Base-by-base conservation (phyloP, 257 asterid genomes). In the Apocynum venetum region DNA sequence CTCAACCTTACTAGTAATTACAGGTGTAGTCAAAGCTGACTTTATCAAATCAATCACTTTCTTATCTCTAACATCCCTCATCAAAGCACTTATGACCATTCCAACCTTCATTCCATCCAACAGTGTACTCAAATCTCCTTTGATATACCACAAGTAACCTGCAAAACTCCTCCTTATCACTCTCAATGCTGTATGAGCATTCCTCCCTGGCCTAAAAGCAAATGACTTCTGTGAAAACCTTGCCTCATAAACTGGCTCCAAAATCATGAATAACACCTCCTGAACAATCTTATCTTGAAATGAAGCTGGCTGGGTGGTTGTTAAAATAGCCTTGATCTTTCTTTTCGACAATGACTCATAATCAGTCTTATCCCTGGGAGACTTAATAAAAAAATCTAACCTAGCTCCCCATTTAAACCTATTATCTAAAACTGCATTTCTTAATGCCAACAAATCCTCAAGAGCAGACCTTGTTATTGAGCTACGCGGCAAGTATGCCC, bases 51-150 rank as follows among this genome's bases (percentile, higher is more conserved):
- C 99, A 79, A 95, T 82, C 83, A 95, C 97, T 79, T 82, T 95
- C 86, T 91, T 95, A 87, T 95, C 98, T 84, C 98, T 87, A 78
- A 95, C 92, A 86, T 93, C 99, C 86, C 98, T 91, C 97, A 95
- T 93, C 65, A 95, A 66, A 81, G 98, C 96, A 65, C 90, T 83
- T 60, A 95, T 89, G 66, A 95, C 92, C 87, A 90, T 88, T 73
- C 98, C 99, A 76, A 91, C 92, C 86, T 93, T 91, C 98, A 95
- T 85, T 46, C 98, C 97, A 25, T 95, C 99, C 82, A 95, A 85
- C 48, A 95, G 81, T 5, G 91, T 85, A 82, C 99, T 93, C 89
- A 95, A 81, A 85, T 95, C 97, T 2, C 99, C 98, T 84, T 91
- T 95, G 57, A 93, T 83, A 83, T 95, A 95, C 99, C 99, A 95